Base-by-base conservation (phyloP, 2,329 filamentous ascomycete species). In the Ascochyta lentis region DNA sequence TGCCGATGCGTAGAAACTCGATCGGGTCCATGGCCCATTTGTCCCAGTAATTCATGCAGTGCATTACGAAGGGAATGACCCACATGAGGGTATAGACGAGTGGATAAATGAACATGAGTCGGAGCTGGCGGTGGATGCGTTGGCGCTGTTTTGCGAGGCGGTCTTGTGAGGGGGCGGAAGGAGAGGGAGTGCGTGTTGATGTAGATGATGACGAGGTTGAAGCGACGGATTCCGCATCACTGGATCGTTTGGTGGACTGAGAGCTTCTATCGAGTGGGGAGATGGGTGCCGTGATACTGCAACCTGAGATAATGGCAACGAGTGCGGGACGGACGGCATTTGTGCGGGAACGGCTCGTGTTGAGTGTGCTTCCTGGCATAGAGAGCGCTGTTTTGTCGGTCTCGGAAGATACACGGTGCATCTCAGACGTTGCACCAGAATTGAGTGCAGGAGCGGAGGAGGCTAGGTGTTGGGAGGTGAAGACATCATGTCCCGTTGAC, bases 51-150 rank as follows among this genome's bases (percentile, higher is more conserved):
- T 80, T 81, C 45, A 87, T 74, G 45, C 86, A 79, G 70, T 92
- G 88, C 2, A 80, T 80, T 2, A 87, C 76, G 64, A 92, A 90
- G 0, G 90, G 90, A 7, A 90, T 76, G 3, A 89, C 76, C 90
- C 90, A 94, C 61, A 91, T 84, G 4, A 85, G 73, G 19, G 90
- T 80, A 73, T 94, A 93, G 4, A 89, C 83, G 16, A 88, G 70
- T 0, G 90, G 90, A 70, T 94, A 94, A 43, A 92, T 85, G 74
- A 93, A 91, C 16, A 92, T 80, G 27, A 89, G 83, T 29, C 88
- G 84, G 2, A 92, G 80, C 66, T 92, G 89, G 9, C 87, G 83
- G 40, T 84, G 82, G 55, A 90, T 87, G 54, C 83, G 84, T 15
- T 81, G 77, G 12, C 86, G 81, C 8, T 82, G 64, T 8, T 57